These are phyloP conservation scores for Paecilomyces sp. DNA, from an alignment of 2,329 filamentous ascomycete species.

Conservation along the genomic window DNA sequence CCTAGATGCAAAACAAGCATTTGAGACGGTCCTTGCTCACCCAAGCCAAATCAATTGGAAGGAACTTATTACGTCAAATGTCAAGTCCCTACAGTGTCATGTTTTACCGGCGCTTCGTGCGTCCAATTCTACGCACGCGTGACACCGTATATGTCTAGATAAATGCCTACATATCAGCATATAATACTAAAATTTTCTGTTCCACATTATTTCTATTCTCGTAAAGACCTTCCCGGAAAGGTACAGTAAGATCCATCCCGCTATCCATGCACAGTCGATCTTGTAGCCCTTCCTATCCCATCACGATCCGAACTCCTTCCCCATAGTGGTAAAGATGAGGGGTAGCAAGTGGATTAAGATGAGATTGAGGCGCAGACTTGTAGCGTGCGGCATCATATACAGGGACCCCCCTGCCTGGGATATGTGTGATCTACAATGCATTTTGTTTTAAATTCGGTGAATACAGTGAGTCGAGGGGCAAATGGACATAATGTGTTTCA, in stretches of 20 bases:
- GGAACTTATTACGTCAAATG: neutral
- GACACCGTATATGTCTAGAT: no score
- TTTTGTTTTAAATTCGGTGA: neutral
- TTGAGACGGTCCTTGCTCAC: neutral
- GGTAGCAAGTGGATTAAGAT: neutral
- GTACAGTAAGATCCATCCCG: neutral
- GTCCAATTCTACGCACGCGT: no score
- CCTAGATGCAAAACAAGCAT: neutral
- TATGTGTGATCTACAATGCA: neutral
- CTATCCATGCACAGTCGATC: neutral
- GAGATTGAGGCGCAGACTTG: neutral
- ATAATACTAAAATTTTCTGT: neutral
- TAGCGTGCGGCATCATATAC: neutral
- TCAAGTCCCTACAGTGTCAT: neutral
- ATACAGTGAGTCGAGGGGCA: neutral
- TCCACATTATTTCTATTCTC: neutral
- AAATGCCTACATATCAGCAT: no score
- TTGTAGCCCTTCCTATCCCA: neutral
- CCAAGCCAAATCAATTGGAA: neutral
- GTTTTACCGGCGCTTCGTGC: neutral
- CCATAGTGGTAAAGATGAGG: neutral
- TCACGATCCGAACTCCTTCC: neutral
- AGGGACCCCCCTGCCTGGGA: neutral
- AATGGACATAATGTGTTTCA: neutral
- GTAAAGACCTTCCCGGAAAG: neutral